phyloP scores from a whole-genome alignment of 495 filamentous ascomycete genomes.

The Tricharina praecox region DNA sequence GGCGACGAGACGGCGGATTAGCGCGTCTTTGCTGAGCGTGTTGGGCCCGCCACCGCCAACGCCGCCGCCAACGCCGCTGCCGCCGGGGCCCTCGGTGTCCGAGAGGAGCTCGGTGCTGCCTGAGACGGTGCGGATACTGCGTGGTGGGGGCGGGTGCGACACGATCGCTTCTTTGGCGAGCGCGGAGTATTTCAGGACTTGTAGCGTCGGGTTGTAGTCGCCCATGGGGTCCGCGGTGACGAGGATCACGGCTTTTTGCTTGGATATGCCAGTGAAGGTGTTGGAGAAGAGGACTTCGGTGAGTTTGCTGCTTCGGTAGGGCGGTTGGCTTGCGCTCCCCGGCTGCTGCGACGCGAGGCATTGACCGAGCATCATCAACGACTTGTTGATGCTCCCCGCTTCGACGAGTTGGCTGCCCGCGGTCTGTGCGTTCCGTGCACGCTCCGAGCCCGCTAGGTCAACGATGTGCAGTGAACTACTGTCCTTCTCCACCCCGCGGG shows the following conservation, averaged over 20 bases:
- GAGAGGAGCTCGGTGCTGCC: slow-evolving; percentile 36
- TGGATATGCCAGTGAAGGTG: slow-evolving; percentile 53
- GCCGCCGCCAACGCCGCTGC: slow-evolving; percentile 7
- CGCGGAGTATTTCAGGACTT: slow-evolving; percentile 90
- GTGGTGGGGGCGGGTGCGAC: no score
- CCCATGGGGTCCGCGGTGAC: slow-evolving; percentile 88
- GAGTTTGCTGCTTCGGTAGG: slow-evolving; percentile 42
- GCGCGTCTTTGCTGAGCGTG: slow-evolving; percentile 47
- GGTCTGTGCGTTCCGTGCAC: slow-evolving; percentile 83
- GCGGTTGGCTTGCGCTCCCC: background rate
- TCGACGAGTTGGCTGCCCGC: slow-evolving; percentile 81
- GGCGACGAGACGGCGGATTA: slow-evolving; percentile 56
- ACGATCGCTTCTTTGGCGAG: slow-evolving; percentile 61
- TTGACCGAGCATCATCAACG: slow-evolving; percentile 92
- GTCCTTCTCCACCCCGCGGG: slow-evolving; percentile 26
- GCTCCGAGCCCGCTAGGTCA: slow-evolving; percentile 85
- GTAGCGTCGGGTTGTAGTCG: slow-evolving; percentile 90
- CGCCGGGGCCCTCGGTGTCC: slow-evolving; percentile 25
- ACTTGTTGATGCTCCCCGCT: slow-evolving; percentile 95
- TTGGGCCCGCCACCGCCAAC: no score
- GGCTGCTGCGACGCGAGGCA: slow-evolving; percentile 58
- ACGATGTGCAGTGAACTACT: slow-evolving; percentile 67
- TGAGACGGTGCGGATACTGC: background rate
- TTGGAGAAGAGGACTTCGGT: slow-evolving; percentile 95
- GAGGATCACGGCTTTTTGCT: slow-evolving; percentile 82